These are phyloP conservation scores for Chenopodium formosanum DNA, from an alignment of 148 eudicot species.

Conservation along the genomic window DNA sequence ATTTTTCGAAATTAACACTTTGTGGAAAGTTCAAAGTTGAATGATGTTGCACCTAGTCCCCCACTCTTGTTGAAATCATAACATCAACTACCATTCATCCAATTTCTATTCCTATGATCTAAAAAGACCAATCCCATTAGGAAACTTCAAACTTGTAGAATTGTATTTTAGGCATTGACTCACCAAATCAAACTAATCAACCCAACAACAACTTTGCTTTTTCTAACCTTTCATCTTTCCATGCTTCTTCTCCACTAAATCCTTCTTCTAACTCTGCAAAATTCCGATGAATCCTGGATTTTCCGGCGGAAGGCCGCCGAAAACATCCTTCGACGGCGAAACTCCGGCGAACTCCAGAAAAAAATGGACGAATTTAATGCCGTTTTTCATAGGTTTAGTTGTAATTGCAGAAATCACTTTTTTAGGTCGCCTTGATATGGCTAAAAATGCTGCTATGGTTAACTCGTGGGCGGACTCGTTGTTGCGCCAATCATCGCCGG, in stretches of 20 bases:
- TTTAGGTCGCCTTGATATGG: constrained; percentile 64
- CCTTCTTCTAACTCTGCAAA: not conserved
- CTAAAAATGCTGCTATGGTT: constrained; percentile 56
- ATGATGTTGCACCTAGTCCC: too few relatives aligned
- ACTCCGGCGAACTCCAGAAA: constrained; percentile 25
- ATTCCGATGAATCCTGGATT: constrained; percentile 2
- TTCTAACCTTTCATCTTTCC: not conserved
- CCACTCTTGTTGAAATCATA: too few relatives aligned
- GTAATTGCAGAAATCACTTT: constrained; percentile 68
- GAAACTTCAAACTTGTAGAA: too few relatives aligned
- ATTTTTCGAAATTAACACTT: too few relatives aligned
- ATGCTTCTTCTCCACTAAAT: constrained; percentile 9
- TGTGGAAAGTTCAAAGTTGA: too few relatives aligned
- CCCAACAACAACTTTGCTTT: not conserved
- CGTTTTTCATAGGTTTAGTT: constrained; percentile 52
- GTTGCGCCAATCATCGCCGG: constrained; percentile 33
- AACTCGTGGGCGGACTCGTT: constrained; percentile 72
- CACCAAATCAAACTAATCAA: not conserved
- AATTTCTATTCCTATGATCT: too few relatives aligned
- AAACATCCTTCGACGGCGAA: not conserved
- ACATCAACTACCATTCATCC: too few relatives aligned
- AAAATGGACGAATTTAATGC: constrained; percentile 55
- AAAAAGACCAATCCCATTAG: too few relatives aligned
- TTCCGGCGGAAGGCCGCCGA: not conserved
- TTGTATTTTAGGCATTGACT: not conserved